Evolutionary conservation across 2,329 filamentous ascomycete genomes (phyloP).

Genomic region (Fusarium xylarioides): DNA sequence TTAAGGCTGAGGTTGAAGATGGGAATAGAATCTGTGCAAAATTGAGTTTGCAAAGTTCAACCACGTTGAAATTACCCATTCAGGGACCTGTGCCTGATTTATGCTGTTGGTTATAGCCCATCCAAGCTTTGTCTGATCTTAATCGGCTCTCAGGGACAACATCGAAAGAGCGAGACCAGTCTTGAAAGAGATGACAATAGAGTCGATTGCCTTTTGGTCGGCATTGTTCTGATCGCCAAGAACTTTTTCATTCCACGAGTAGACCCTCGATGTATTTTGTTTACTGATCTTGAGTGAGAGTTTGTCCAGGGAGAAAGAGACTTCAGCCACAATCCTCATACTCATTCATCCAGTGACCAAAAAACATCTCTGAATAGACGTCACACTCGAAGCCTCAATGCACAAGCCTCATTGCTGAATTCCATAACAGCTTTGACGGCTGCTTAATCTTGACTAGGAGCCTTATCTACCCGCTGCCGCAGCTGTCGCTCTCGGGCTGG

Average conservation of each 20-base stretch:
- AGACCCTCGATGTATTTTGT: neutral
- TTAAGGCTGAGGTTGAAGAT: neutral
- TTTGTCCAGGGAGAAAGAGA: slow-evolving; percentile 5
- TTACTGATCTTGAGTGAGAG: slow-evolving; percentile 3
- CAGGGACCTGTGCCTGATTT: neutral
- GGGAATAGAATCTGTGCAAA: neutral
- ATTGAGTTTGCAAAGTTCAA: neutral
- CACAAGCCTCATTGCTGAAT: neutral
- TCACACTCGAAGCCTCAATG: neutral
- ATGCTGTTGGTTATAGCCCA: neutral
- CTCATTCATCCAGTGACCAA: neutral
- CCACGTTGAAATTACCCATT: neutral
- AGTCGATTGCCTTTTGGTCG: neutral
- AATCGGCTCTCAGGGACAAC: neutral
- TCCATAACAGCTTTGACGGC: slow-evolving; percentile 1
- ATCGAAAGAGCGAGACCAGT: neutral
- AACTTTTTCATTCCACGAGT: neutral
- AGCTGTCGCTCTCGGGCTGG: neutral
- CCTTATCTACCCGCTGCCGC: neutral
- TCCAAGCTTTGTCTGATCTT: neutral
- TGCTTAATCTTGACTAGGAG: slow-evolving; percentile 16
- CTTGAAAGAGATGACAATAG: slow-evolving; percentile 1
- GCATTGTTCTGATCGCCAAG: slow-evolving; percentile 11
- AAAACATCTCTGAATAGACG: neutral
- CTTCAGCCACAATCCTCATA: slow-evolving; percentile 28